Evolutionary conservation across 2,329 filamentous ascomycete genomes (phyloP), one percentile per base, ranked within the genome.

Genomic region (Penicillium sp.): DNA sequence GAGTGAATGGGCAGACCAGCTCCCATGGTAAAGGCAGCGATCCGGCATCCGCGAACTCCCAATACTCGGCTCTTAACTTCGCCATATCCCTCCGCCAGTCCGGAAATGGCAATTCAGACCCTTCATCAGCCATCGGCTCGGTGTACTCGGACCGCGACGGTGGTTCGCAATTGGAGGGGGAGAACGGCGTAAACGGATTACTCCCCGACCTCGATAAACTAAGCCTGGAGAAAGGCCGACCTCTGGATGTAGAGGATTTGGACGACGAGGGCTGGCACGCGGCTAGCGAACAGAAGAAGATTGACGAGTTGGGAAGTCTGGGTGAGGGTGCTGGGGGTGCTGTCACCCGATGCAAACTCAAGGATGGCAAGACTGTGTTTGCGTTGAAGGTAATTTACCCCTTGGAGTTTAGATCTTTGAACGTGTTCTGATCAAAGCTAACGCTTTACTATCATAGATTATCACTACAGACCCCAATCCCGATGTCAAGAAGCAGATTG

Each of bases 381-480:
- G 94, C 94, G 7, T 76, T 99, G 47, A 99, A 99, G 86, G 92
- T 95, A 74, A 60, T 62, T 51, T 39, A 20, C 36, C 35, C 9
- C 18, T 13, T 38, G 16, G n/a, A 3, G 4, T 20, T 39, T 55
- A 6, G 35, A 43, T 5, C 22, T 35, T 24, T 11, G 8, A 16
- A 6, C 41, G 28, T 48, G 3, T 28, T 28, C 24, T 24, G 31
- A 51, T 33, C 20, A 39, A 53, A 56, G 39, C 54, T 59, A 49
- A 58, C 31, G 44, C 58, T 63, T 38, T 10, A 54, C 9, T 28
- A 28, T 28, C 60, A 13, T 27, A 95, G 92, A 88, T 99, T 67
- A 99, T 99, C 69, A 99, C 94, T 2, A 96, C 94, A 30, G 95
- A 97, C 69, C 94, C 94, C 2, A 94, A 99, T 63, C 92, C 94